These are phyloP conservation scores for Pythium chondricola DNA, from an alignment of 352 stramenopile species.

Conservation along the genomic window DNA sequence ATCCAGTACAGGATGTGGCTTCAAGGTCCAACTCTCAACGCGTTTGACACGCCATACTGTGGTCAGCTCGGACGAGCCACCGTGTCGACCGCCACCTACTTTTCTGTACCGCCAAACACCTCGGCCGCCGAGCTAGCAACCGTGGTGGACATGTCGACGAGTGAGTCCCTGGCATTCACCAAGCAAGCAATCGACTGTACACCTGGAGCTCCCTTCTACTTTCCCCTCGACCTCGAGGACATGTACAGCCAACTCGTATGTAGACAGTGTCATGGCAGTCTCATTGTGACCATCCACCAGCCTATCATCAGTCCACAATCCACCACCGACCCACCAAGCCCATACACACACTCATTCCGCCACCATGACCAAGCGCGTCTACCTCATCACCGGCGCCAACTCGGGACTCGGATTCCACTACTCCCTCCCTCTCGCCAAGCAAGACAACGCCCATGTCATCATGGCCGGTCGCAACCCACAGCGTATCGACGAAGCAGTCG, in stretches of 20 bases:
- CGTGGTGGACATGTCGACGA: slow-evolving; percentile 2
- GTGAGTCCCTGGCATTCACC: neutral
- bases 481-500: slow-evolving; percentile 18
- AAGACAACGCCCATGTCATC: slow-evolving; percentile 23
- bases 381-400: slow-evolving; percentile 33
- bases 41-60: slow-evolving; percentile 1
- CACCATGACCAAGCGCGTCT: slow-evolving; percentile 14
- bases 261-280: neutral
- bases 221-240: slow-evolving; percentile 1
- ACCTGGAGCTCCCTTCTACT: neutral
- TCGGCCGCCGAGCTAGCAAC: neutral
- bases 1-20: too few species aligned
- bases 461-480: slow-evolving; percentile 22
- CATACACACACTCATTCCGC: neutral
- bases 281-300: neutral
- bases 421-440: slow-evolving; percentile 18
- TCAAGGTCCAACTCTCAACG: slow-evolving; percentile 1
- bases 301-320: neutral
- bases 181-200: neutral
- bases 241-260: neutral
- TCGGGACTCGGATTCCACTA: slow-evolving; percentile 25
- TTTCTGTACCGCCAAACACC: neutral
- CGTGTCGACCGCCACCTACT: neutral
- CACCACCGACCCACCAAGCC: neutral
- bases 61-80: neutral